These are phyloP conservation scores for Fonsecaea erecta DNA, from an alignment of 2,329 filamentous ascomycete genomes.

Conservation along the genomic window DNA sequence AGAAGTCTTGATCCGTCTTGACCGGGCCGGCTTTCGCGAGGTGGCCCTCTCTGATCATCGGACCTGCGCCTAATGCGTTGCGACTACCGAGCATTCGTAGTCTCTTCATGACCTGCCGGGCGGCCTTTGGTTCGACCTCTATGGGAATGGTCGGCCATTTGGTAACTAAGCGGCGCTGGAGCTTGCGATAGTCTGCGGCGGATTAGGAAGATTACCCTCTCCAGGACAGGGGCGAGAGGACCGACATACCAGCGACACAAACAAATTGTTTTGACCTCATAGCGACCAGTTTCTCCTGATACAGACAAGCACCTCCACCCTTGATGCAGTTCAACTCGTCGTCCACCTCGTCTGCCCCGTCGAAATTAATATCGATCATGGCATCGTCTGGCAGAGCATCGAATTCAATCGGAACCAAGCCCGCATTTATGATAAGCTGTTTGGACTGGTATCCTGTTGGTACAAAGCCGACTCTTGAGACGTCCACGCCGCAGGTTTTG, in stretches of 20 bases:
- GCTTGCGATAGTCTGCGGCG: slow-evolving; percentile 81
- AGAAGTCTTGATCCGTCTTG: slow-evolving; percentile 83
- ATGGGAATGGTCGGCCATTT: slow-evolving; percentile 88
- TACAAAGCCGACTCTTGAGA: slow-evolving; percentile 74
- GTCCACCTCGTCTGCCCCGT: slow-evolving; percentile 96
- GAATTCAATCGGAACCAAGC: slow-evolving; percentile 76
- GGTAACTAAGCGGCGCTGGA: slow-evolving; percentile 73
- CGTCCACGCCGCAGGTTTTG: slow-evolving; percentile 52
- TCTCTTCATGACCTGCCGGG: slow-evolving; percentile 73
- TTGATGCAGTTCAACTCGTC: slow-evolving; percentile 96
- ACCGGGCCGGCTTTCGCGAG: slow-evolving; percentile 81
- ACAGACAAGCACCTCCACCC: slow-evolving; percentile 94
- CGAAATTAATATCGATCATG: slow-evolving; percentile 86
- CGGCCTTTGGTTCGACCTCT: slow-evolving; percentile 86
- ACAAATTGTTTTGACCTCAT: slow-evolving; percentile 82
- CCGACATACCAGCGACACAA: slow-evolving; percentile 73
- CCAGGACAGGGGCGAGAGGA: neutral
- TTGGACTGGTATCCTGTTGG: slow-evolving; percentile 92
- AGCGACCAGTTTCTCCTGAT: slow-evolving; percentile 96
- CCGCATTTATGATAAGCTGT: slow-evolving; percentile 79
- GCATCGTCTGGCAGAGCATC: slow-evolving; percentile 70
- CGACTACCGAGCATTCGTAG: slow-evolving; percentile 74
- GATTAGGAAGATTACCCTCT: slow-evolving; percentile 13
- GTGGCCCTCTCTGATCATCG: slow-evolving; percentile 68
- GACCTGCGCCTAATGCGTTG: slow-evolving; percentile 56